phyloP scores from a whole-genome alignment of 129 eudicot genomes.

The Flaveria ramosissima region DNA sequence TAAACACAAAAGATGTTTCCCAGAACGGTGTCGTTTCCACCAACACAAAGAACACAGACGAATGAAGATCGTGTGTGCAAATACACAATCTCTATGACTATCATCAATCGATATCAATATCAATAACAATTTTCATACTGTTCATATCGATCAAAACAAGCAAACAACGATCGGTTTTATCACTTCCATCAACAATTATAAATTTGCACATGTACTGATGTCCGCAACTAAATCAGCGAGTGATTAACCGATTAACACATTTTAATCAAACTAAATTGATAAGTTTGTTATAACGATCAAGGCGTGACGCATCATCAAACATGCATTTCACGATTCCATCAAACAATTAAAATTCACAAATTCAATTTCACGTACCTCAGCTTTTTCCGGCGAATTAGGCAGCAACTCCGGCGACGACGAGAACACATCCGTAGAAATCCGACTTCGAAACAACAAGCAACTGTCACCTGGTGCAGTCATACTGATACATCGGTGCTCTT shows the following conservation, averaged over 20 bases:
- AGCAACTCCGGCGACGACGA: conserved; percentile 42
- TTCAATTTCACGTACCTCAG: conserved; percentile 30
- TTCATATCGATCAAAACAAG: too few relatives aligned
- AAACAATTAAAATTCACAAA: neutral
- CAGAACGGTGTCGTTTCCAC: neutral
- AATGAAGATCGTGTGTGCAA: too few relatives aligned
- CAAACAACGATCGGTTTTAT: too few relatives aligned
- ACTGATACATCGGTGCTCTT: conserved; percentile 28
- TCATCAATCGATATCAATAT: too few relatives aligned
- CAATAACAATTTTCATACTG: too few relatives aligned
- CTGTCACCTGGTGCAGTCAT: conserved; percentile 33
- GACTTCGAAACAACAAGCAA: conserved; percentile 34
- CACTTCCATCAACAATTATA: too few relatives aligned
- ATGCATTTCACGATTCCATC: neutral
- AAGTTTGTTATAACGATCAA: neutral
- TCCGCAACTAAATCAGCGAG: too few relatives aligned
- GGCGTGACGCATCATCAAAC: too few relatives aligned
- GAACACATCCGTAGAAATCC: conserved; percentile 51
- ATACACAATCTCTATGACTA: too few relatives aligned
- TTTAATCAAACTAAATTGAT: neutral
- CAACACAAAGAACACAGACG: too few relatives aligned
- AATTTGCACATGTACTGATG: too few relatives aligned
- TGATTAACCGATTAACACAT: too few relatives aligned
- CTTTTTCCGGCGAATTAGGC: conserved; percentile 44
- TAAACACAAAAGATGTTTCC: neutral